A percentile compares a stretch with the other conserved stretches of the same genome.
These are phyloP conservation scores for Mucor velutinosus DNA, from an alignment of 371 early-diverging fungal genomes.

Conservation along the genomic window DNA sequence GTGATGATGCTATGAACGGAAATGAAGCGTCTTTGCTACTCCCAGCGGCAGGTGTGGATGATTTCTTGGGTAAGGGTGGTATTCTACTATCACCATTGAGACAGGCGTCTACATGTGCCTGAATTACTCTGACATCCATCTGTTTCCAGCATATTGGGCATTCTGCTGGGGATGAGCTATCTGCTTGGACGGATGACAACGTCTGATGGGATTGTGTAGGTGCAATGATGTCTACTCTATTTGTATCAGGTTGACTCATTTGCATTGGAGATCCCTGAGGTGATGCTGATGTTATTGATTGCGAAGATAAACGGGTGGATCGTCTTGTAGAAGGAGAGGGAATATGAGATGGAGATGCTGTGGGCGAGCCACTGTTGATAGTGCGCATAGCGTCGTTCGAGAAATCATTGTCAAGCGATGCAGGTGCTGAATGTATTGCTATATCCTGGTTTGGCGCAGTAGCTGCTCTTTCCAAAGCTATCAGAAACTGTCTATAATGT, in stretches of 20 bases:
- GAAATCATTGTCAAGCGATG: not conserved
- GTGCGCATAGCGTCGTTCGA: not conserved
- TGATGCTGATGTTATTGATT: not conserved
- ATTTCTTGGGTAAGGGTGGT: not conserved
- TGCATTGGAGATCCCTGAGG: not conserved
- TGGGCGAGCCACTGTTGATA: not conserved
- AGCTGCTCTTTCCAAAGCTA: not conserved
- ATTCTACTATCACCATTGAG: slow-evolving; percentile 17
- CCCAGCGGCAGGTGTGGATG: not conserved
- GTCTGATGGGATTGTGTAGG: not conserved
- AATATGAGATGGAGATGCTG: not conserved
- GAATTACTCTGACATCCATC: slow-evolving; percentile 3
- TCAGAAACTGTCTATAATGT: not conserved
- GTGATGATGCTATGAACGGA: not conserved
- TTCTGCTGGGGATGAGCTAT: slow-evolving; percentile 3
- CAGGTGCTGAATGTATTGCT: too few relatives aligned
- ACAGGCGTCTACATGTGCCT: slow-evolving; percentile 14
- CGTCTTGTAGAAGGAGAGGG: not conserved
- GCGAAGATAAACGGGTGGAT: slow-evolving; percentile 4
- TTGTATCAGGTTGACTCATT: not conserved
- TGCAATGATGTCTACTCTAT: not conserved
- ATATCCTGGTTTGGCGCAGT: not conserved
- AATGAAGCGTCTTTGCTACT: not conserved
- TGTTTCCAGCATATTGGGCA: slow-evolving; percentile 24
- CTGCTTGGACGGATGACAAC: not conserved